Evolutionary conservation across 2,329 filamentous ascomycete species (phyloP).

Genomic region (Exophiala spinifera): DNA sequence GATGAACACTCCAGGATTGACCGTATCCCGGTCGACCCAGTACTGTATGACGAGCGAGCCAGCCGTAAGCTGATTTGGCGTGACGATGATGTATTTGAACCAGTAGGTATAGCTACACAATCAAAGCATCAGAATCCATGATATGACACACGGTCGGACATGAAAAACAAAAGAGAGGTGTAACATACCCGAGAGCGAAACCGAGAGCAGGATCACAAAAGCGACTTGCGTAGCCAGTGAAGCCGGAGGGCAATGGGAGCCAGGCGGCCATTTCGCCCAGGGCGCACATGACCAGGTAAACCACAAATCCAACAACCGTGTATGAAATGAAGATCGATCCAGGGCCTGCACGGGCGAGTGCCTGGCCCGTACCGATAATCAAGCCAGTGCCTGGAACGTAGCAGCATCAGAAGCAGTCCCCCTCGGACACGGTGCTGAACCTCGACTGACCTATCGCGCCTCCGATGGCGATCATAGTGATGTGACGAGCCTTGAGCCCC

Average conservation of each 20-base stretch:
- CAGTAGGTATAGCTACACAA: slow-evolving; percentile 43
- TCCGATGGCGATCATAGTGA: slow-evolving; percentile 45
- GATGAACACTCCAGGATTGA: slow-evolving; percentile 80
- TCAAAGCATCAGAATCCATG: not conserved
- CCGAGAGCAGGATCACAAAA: slow-evolving; percentile 79
- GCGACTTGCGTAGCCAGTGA: slow-evolving; percentile 74
- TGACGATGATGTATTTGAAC: slow-evolving; percentile 80
- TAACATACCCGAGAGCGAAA: slow-evolving; percentile 73
- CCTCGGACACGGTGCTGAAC: not conserved
- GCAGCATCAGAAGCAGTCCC: not conserved
- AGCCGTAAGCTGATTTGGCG: slow-evolving; percentile 80
- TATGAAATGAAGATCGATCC: slow-evolving; percentile 45
- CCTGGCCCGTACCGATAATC: slow-evolving; percentile 67
- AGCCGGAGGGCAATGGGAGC: slow-evolving; percentile 73
- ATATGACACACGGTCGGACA: too few relatives aligned
- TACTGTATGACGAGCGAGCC: slow-evolving; percentile 74
- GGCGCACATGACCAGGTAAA: slow-evolving; percentile 77
- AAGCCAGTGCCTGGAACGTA: slow-evolving; percentile 35
- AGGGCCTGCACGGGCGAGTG: slow-evolving; percentile 52
- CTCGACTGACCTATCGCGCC: slow-evolving; percentile 38
- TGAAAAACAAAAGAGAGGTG: too few relatives aligned
- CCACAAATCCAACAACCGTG: slow-evolving; percentile 52
- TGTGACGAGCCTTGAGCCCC: slow-evolving; percentile 41
- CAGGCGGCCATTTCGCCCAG: slow-evolving; percentile 83
- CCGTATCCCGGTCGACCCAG: slow-evolving; percentile 63